Evolutionary conservation across 2,329 filamentous ascomycete genomes (phyloP).

Genomic region (Uncinocarpus reesii): DNA sequence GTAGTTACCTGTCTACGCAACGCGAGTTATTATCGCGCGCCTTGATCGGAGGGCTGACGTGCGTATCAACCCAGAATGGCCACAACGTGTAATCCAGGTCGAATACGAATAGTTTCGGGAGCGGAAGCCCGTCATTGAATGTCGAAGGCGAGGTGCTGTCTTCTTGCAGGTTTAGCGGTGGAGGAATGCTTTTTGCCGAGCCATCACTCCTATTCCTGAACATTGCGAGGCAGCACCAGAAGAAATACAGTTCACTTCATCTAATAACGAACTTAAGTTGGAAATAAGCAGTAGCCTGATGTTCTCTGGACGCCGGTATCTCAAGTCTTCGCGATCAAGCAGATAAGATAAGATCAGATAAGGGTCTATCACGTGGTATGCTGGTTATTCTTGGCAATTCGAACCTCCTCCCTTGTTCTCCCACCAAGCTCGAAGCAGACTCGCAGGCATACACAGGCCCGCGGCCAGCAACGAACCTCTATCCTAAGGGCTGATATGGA

Average conservation of each 20-base stretch:
- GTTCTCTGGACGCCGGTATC: no score
- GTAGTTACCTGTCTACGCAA: constrained; percentile 32
- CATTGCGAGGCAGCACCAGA: neutral
- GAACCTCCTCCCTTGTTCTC: neutral
- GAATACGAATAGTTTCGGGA: constrained; percentile 79
- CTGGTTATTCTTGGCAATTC: neutral
- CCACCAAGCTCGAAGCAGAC: no score
- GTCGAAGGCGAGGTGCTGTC: constrained; percentile 39
- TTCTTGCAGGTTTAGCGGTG: constrained; percentile 13
- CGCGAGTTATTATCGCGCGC: constrained; percentile 45
- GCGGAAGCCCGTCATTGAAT: constrained; percentile 56
- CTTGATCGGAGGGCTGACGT: constrained; percentile 66
- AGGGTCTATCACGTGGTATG: neutral
- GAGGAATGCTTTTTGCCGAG: constrained; percentile 10
- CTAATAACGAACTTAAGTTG: neutral
- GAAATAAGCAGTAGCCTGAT: no score
- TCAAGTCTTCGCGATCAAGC: no score
- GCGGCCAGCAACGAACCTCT: no score
- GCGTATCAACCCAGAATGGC: constrained; percentile 97
- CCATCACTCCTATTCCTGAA: constrained; percentile 14
- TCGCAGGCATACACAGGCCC: no score
- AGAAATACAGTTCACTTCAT: neutral
- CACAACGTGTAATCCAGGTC: constrained; percentile 98
- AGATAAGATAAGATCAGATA: neutral
- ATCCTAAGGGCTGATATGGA: neutral